Evolutionary conservation across 768 basidiomycete species (phyloP).

Genomic region (Leccinum disarticulatum): DNA sequence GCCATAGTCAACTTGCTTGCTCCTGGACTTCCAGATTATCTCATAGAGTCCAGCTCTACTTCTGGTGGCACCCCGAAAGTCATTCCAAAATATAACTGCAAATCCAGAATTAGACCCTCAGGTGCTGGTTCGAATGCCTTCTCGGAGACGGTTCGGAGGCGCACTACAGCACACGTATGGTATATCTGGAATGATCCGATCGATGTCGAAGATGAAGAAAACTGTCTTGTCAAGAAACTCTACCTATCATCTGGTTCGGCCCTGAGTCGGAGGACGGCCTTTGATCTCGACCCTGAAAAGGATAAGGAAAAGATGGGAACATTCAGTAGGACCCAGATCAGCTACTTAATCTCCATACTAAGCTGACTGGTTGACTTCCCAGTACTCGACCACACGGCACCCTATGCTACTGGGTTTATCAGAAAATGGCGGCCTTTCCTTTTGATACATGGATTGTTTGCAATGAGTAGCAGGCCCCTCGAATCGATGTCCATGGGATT

Average conservation of each 20-base stretch:
- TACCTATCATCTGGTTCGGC: background rate
- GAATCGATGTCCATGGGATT: background rate
- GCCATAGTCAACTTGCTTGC: constrained; percentile 14
- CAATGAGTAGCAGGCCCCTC: background rate
- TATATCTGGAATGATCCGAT: background rate
- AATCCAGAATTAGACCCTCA: background rate
- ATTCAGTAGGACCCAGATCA: background rate
- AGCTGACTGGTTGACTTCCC: background rate
- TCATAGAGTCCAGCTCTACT: constrained; percentile 16
- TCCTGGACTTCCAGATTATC: constrained; percentile 18
- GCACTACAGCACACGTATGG: constrained; percentile 6
- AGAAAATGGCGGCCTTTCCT: background rate
- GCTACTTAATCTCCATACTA: background rate
- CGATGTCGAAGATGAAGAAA: constrained; percentile 1
- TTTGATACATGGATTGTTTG: background rate
- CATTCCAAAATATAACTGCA: constrained; percentile 10
- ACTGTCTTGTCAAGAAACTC: background rate
- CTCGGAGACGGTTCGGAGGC: background rate
- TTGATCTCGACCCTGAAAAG: background rate
- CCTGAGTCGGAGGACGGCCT: background rate
- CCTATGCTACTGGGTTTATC: background rate
- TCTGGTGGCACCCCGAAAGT: constrained; percentile 16
- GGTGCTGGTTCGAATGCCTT: background rate
- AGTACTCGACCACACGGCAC: background rate
- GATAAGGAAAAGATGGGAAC: background rate